Percentiles rank a stretch among this genome's conserved stretches.
These are phyloP conservation scores for Cryptosporidium parvum DNA, from an alignment of 169 alveolate genomes.

Conservation along the genomic window DNA sequence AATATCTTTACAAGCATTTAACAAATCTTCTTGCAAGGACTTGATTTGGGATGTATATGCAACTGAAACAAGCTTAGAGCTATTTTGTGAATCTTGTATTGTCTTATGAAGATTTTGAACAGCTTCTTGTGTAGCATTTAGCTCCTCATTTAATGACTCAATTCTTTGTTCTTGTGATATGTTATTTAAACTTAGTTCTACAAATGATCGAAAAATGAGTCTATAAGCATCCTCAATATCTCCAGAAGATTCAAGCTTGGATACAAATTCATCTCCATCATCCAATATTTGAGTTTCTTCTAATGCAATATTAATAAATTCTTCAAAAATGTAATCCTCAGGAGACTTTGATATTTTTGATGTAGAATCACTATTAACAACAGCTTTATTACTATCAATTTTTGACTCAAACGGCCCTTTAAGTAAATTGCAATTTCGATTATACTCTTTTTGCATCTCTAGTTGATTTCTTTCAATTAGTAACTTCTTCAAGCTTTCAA, in stretches of 20 bases:
- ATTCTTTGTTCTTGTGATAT: slow-evolving; percentile 31
- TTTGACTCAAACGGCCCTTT: slow-evolving; percentile 42
- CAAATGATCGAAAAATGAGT: slow-evolving; percentile 7
- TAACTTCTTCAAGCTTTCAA: slow-evolving; percentile 20
- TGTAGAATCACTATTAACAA: not conserved
- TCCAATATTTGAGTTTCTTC: slow-evolving; percentile 34
- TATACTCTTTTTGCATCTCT: slow-evolving; percentile 13
- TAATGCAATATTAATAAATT: slow-evolving; percentile 15
- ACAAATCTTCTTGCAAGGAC: slow-evolving; percentile 55
- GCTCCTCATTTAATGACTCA: slow-evolving; percentile 58
- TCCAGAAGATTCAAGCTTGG: not conserved
- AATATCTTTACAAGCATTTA: slow-evolving; percentile 72
- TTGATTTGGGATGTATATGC: slow-evolving; percentile 66
- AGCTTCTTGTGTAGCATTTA: slow-evolving; percentile 57
- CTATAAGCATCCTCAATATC: slow-evolving; percentile 31
- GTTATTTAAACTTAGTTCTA: slow-evolving; percentile 19
- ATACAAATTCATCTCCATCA: slow-evolving; percentile 1
- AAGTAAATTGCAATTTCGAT: slow-evolving; percentile 5
- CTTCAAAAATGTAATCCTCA: slow-evolving; percentile 4
- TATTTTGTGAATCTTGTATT: slow-evolving; percentile 58
- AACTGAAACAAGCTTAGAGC: slow-evolving; percentile 40
- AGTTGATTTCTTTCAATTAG: not conserved
- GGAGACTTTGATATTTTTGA: not conserved
- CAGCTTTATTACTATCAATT: slow-evolving; percentile 20
- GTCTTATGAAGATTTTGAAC: slow-evolving; percentile 65